A percentile compares a stretch with the other conserved stretches of the same genome.
Conservation (phyloP, 140 eudicot genomes). For the Ambrosia hybrid region DNA sequence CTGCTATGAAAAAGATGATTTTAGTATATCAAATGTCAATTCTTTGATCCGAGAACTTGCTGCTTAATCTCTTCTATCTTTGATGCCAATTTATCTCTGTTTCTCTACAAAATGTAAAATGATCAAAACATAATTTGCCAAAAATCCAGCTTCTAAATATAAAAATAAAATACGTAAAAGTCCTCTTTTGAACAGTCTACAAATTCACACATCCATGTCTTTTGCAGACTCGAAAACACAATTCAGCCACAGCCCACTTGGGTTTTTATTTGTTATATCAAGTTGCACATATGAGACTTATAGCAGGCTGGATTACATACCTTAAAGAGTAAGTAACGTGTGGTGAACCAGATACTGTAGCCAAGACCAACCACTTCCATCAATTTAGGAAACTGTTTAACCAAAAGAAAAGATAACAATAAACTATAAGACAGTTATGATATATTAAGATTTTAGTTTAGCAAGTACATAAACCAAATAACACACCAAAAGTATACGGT, state of each 20-base stretch:
- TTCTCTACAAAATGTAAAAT: conserved; percentile 46
- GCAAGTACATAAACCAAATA: conserved; percentile 5
- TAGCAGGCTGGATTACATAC: conserved; percentile 28
- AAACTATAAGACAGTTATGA: conserved; percentile 9
- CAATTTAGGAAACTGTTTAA: conserved; percentile 73
- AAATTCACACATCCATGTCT: conserved; percentile 7
- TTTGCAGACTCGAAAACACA: background rate
- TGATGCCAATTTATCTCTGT: conserved; percentile 68
- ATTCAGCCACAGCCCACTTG: background rate
- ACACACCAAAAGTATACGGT: conserved; percentile 71
- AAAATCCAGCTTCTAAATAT: background rate
- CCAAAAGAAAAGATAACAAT: background rate
- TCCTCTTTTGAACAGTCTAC: background rate
- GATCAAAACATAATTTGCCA: background rate
- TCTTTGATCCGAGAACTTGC: conserved; percentile 64
- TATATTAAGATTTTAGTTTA: background rate
- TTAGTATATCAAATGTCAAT: conserved; percentile 29
- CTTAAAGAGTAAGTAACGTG: conserved; percentile 84
- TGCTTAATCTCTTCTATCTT: conserved; percentile 73
- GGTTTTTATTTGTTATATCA: background rate
- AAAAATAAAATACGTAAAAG: background rate
- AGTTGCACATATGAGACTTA: background rate
- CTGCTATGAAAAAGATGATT: conserved; percentile 8
- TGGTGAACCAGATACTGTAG: conserved; percentile 78
- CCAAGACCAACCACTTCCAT: conserved; percentile 88